Base-by-base conservation (phyloP, 306 rosid species). In the Erythrophleum fordii region DNA sequence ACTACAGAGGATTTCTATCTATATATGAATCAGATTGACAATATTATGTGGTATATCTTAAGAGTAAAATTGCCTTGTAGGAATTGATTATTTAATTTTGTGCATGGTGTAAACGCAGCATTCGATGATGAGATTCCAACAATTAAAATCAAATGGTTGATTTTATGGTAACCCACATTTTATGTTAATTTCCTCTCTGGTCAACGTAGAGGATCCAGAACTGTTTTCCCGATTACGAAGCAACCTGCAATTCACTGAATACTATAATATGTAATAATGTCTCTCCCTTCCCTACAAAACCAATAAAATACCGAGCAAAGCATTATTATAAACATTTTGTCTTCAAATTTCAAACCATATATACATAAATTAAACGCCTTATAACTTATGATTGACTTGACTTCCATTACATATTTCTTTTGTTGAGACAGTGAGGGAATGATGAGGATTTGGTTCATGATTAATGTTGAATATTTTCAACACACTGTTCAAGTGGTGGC, bases 401-500 rank as follows among this genome's bases (percentile, higher is more conserved):
- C 86, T 86, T 86, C 75, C 84, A 86, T 31, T 65, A n/a, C n/a
- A n/a, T n/a, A 70, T 61, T 62, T 62, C 42, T 18, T 46, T 48
- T 26, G 42, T 82, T 51, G 71, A 18, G 18, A 75, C 26, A 69
- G 25, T 23, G 41, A 70, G 18, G 45, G 37, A 56, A 62, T 51
- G 29, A 53, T 64, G 28, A 55, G 0, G 4, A 11, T 45, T 46
- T 12, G 44, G 29, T 17, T 66, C 59, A n/a, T 41, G 29, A 22
- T 51, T 6, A 10, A 41, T 10, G 10, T 60, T 62, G 16, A 45
- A 26, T 0, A 65, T 11, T 10, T 25, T 4, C 42, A 23, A 23
- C 72, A 12, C 77, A 79, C 86, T 83, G 83, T 72, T 86, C 78
- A 73, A 58, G 46, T 80, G 89, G 89, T 72, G 87, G 89, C 85